phyloP scores from a whole-genome alignment of 176 grass and related monocot genomes.

The Microstegium vimineum region DNA sequence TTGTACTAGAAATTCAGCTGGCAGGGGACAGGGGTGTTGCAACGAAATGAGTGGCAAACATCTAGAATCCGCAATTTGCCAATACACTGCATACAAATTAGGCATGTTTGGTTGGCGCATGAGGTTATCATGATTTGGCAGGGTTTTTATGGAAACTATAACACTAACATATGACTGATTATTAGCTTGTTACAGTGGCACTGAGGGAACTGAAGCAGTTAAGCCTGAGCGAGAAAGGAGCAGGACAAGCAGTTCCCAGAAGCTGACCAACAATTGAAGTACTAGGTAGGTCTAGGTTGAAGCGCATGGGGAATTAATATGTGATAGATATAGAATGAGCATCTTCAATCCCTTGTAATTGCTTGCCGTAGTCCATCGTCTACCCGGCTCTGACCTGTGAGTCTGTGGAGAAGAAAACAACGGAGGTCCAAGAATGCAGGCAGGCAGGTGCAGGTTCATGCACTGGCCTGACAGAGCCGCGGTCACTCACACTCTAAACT shows the following conservation, averaged over 20 bases:
- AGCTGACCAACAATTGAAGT: background rate
- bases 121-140: too few species aligned
- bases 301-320: background rate
- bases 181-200: conserved; percentile 39
- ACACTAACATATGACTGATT: background rate
- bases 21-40: background rate
- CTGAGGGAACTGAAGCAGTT: conserved; percentile 36
- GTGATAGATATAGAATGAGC: background rate
- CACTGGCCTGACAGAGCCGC: background rate
- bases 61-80: background rate
- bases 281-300: background rate
- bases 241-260: background rate
- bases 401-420: background rate
- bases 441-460: too few species aligned
- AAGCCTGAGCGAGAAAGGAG: background rate
- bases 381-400: background rate
- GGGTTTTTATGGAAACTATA: background rate
- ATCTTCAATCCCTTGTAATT: background rate
- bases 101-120: too few species aligned
- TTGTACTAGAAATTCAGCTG: background rate
- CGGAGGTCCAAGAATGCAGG: background rate
- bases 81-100: background rate
- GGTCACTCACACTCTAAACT: background rate
- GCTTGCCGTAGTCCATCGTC: background rate
- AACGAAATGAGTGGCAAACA: background rate